These are phyloP conservation scores for Anthostomella pinea DNA, from an alignment of 2,329 filamentous ascomycete genomes.

Conservation along the genomic window DNA sequence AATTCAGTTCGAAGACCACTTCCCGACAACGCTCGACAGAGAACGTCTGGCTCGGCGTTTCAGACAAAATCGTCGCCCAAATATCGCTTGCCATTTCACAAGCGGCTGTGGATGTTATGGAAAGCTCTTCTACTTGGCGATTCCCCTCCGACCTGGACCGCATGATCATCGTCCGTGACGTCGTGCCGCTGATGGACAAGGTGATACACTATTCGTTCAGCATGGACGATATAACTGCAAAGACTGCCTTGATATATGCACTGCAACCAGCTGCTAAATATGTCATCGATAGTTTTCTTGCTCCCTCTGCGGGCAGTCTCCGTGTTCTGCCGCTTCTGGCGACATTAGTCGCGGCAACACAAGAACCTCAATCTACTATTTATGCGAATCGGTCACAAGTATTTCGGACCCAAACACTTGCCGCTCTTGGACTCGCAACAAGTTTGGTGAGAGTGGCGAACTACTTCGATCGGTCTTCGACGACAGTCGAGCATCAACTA, in stretches of 20 bases:
- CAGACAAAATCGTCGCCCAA: conserved; percentile 72
- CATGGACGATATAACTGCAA: conserved; percentile 58
- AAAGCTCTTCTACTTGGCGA: conserved; percentile 83
- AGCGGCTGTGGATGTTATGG: conserved; percentile 77
- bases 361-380: conserved; percentile 59
- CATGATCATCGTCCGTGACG: conserved; percentile 62
- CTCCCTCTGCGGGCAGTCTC: conserved; percentile 65
- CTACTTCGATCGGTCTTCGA: conserved; percentile 59
- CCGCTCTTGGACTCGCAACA: conserved; percentile 64
- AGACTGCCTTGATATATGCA: conserved; percentile 51
- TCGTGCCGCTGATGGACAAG: conserved; percentile 68
- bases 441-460: conserved; percentile 69
- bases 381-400: conserved; percentile 54
- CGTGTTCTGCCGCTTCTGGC: conserved; percentile 75
- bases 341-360: conserved; percentile 62
- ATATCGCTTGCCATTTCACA: conserved; percentile 72
- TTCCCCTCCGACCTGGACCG: conserved; percentile 69
- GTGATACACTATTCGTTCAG: conserved; percentile 72
- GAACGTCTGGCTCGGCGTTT: conserved; percentile 66
- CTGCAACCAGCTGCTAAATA: conserved; percentile 73
- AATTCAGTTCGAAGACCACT: conserved; percentile 49
- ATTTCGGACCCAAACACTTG: conserved; percentile 60
- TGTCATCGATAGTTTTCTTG: conserved; percentile 73
- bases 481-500: conserved; percentile 70
- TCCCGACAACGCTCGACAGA: conserved; percentile 44